Base-by-base conservation (phyloP, 768 basidiomycete genomes). In the Galerina marginata region DNA sequence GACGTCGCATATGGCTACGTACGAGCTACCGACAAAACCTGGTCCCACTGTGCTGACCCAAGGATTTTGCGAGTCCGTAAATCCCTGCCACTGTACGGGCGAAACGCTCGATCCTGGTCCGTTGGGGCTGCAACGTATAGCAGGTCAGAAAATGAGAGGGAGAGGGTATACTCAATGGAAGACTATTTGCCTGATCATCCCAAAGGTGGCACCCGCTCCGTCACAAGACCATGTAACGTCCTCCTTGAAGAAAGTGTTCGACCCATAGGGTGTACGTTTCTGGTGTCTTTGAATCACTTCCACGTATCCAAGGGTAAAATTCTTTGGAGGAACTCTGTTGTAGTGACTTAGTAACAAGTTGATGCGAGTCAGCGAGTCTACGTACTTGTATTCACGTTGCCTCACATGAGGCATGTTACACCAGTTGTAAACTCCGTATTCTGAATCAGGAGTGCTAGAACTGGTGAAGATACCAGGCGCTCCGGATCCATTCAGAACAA, bases 341-440 rank as follows among this genome's bases (percentile, higher is more conserved):
- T 26, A 16, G 44, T 53, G 36, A 50, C 29, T 16, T 26, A 26
- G 48, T 37, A 14, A 26, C 26, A 12, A 20, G 53, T n/a, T 3
- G 50, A 36, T 23, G 26, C 45, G 23, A 23, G 20, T 33, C 25
- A 23, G 40, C 20, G 29, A 42, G 25, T 23, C 47, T 33, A 69
- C 77, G 12, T 48, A 82, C 83, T 74, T 75, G 70, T 83, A 83
- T 65, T 82, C 81, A 57, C 62, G 69, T 25, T 54, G 49, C 55
- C 81, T 71, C 1, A 81, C 81, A 71, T 83, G 83, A 2, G 83
- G 82, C 83, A 84, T 83, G 61, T 83, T 83, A 52, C 83, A 83
- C 82, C 81, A 83, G 60, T 83, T 83, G 58, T 82, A 83, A 16
- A 67, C 69, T 0, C 81, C 82, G 72, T 83, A 83, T 9, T 62